Percentiles rank a stretch among this genome's conserved stretches.
Evolutionary conservation across 139 green algal genomes (phyloP).

Genomic region (Choricystis sp.): DNA sequence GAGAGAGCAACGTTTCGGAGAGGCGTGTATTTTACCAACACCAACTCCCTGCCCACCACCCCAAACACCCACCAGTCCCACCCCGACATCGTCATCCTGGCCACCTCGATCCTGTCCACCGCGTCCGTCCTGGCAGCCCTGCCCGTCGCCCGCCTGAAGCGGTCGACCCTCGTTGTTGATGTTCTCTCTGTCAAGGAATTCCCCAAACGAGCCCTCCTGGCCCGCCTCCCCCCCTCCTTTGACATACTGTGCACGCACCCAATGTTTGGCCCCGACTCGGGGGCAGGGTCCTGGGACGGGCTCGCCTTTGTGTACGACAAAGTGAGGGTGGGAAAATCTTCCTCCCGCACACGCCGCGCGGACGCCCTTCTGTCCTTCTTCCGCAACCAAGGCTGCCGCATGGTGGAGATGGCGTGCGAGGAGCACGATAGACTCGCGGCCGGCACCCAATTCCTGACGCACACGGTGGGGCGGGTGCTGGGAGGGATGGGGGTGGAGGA

Average conservation of each 20-base stretch:
- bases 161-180: constrained; percentile 93
- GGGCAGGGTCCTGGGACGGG: constrained; percentile 58
- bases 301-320: constrained; percentile 83
- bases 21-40: too few relatives aligned
- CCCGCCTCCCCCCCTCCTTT: constrained; percentile 45
- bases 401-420: constrained; percentile 97
- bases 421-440: constrained; percentile 89
- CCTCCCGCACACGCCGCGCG: constrained; percentile 12
- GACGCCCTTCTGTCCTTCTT: constrained; percentile 37
- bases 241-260: constrained; percentile 98
- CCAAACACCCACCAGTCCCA: too few relatives aligned
- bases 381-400: constrained; percentile 69
- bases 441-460: constrained; percentile 95
- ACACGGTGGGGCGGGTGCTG: constrained; percentile 83
- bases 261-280: constrained; percentile 97
- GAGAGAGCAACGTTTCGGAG: too few relatives aligned
- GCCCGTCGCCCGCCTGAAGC: constrained; percentile 71
- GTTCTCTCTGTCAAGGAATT: constrained; percentile 97
- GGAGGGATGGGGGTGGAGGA: constrained; percentile 40
- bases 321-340: constrained; percentile 36
- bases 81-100: constrained; percentile 89
- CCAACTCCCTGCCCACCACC: too few relatives aligned
- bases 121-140: constrained; percentile 43
- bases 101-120: constrained; percentile 72
- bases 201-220: constrained; percentile 79